Evolutionary conservation across 192 early-diverging fungal genomes (phyloP), one percentile per base, ranked within the genome.

Genomic region (Gryganskiella cystojenkinii): DNA sequence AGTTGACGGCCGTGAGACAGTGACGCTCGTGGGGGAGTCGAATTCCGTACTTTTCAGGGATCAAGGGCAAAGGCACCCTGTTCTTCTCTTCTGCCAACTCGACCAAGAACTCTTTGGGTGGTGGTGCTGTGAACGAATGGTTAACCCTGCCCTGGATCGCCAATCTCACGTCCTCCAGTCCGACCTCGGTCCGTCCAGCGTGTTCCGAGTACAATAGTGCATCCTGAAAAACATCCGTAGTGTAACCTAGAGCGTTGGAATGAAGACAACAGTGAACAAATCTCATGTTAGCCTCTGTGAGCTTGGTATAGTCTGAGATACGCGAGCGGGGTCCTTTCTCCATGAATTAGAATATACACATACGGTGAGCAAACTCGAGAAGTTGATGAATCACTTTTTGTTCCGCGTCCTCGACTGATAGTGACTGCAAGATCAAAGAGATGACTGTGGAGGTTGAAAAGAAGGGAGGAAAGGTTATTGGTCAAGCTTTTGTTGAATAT

Each of bases 161-260:
- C 34, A 99, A 81, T 33, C 91, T 90, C 20, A 99, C 91, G 73
- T 98, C 95, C 46, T 94, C 92, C 35, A 92, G 59, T 54, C 92
- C 89, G 33, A 98, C 84, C 34, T 94, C 93, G 28, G 75, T 83
- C 72, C 88, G 89, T 22, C 86, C 88, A 0, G 95, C 95, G 69
- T 99, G 98, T 61, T 99, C 96, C 34, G 95, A 92, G 83, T 95
- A 97, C 14, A 93, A 80, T 53, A 95, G 87, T 20, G 96, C 93
- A 60, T 99, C 98, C 52, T 92, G 92, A 47, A 98, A 89, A 27
- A 99, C 92, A 59, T 97, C 95, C 6, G 94, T 86, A 0, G 94
- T 92, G 63, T 99, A 96, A 37, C 93, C 92, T 93, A 79, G 19
- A 53, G 11, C 4, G 22, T 46, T 61, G 17, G 6, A 34, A 19